Conservation (phyloP, 176 grass and related monocot genomes). For the Rhynchospora breviuscula region DNA sequence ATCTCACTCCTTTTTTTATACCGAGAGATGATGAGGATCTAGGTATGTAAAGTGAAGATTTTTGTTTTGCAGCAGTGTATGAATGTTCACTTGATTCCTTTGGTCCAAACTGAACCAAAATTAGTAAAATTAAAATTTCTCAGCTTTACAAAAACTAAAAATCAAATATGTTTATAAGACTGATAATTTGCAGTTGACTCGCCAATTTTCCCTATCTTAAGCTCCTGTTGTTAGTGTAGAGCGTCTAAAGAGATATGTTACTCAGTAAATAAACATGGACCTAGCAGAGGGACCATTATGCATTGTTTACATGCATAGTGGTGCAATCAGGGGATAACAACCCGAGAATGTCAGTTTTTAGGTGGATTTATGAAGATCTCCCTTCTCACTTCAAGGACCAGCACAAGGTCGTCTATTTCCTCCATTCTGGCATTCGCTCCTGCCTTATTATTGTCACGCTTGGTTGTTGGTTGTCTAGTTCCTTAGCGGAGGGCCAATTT, state of each 20-base stretch:
- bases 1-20: conserved; percentile 84
- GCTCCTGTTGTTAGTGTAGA: conserved; percentile 58
- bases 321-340: conserved; percentile 89
- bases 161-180: neutral
- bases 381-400: conserved; percentile 67
- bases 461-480: conserved; percentile 55
- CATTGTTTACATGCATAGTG: conserved; percentile 80
- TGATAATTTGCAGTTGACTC: too few relatives aligned
- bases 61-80: neutral
- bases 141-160: neutral
- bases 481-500: too few relatives aligned
- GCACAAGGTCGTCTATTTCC: conserved; percentile 69
- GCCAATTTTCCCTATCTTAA: neutral
- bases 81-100: neutral
- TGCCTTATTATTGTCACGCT: conserved; percentile 67
- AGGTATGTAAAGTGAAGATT: conserved; percentile 22
- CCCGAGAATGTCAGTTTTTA: conserved; percentile 76
- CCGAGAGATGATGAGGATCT: conserved; percentile 31
- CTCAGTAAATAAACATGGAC: conserved; percentile 50
- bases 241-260: conserved; percentile 76
- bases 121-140: neutral
- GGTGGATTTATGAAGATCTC: conserved; percentile 81
- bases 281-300: conserved; percentile 66
- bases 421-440: conserved; percentile 70
- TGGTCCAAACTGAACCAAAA: neutral